Conservation (phyloP, 2,329 filamentous ascomycete genomes). For the Ophiosphaerella narmari region DNA sequence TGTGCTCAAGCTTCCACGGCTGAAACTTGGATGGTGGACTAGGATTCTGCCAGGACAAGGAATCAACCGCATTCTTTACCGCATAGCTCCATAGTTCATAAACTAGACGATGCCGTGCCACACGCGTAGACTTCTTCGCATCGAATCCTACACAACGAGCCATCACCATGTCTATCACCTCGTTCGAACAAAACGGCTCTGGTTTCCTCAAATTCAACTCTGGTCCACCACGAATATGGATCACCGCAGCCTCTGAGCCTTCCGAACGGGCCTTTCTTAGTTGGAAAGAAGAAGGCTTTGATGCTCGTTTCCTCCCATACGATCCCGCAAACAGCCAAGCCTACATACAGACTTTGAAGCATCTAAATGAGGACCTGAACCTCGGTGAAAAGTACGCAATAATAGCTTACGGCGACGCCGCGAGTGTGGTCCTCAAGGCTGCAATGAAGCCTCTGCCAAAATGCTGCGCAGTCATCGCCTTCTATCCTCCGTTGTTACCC, state of each 20-base stretch:
- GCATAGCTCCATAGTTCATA: conserved; percentile 1
- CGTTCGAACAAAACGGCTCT: conserved; percentile 27
- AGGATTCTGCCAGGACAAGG: conserved; percentile 17
- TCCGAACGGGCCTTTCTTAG: conserved; percentile 45
- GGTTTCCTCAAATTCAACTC: conserved; percentile 47
- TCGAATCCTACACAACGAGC: neutral
- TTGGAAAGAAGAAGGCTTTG: conserved; percentile 51
- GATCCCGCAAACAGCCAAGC: conserved; percentile 25
- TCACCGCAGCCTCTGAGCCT: conserved; percentile 47
- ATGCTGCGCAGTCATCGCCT: conserved; percentile 48
- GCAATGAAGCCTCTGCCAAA: conserved; percentile 49
- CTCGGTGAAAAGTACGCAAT: conserved; percentile 44
- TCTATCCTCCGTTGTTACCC: conserved; percentile 49
- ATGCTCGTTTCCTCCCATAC: conserved; percentile 47
- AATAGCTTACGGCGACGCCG: conserved; percentile 49
- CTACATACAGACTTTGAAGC: conserved; percentile 41
- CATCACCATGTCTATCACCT: conserved; percentile 32
- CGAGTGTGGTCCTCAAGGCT: conserved; percentile 45
- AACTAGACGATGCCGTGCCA: neutral
- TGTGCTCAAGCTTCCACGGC: conserved; percentile 8
- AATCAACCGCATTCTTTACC: neutral
- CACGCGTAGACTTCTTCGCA: neutral
- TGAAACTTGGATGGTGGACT: conserved; percentile 15
- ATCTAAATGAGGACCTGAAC: conserved; percentile 47
- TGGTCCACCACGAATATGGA: conserved; percentile 43